Conservation (phyloP, 2,329 filamentous ascomycete species). For the Fusarium torreyae region DNA sequence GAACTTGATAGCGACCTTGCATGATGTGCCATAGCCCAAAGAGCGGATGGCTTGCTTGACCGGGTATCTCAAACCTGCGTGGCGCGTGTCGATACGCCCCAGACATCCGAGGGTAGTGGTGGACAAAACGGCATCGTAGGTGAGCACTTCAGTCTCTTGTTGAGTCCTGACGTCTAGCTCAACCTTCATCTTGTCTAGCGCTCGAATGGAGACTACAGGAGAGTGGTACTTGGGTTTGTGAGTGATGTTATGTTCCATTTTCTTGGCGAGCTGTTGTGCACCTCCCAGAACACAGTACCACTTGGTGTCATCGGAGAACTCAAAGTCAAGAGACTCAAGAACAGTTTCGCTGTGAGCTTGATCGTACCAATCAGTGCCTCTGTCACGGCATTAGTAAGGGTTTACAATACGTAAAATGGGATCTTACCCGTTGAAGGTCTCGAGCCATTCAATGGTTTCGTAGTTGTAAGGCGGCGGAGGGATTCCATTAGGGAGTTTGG, state of each 20-base stretch:
- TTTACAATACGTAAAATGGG: too few species aligned
- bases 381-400: neutral
- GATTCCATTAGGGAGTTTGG: neutral
- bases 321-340: conserved; percentile 20
- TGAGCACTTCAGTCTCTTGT: neutral
- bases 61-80: conserved; percentile 11
- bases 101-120: conserved; percentile 18
- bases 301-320: neutral
- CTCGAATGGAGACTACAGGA: neutral
- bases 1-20: conserved; percentile 27
- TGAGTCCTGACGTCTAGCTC: neutral
- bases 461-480: conserved; percentile 10
- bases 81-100: conserved; percentile 5
- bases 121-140: neutral
- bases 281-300: conserved; percentile 24
- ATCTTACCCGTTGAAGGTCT: neutral
- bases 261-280: conserved; percentile 19
- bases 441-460: conserved; percentile 25
- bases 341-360: conserved; percentile 22
- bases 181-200: conserved; percentile 4
- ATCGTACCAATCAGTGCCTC: conserved; percentile 24
- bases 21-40: conserved; percentile 10
- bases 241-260: neutral
- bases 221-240: neutral
- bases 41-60: conserved; percentile 26